Conservation (phyloP, 805 yeast genomes). For the Maudiozyma barnettii region DNA sequence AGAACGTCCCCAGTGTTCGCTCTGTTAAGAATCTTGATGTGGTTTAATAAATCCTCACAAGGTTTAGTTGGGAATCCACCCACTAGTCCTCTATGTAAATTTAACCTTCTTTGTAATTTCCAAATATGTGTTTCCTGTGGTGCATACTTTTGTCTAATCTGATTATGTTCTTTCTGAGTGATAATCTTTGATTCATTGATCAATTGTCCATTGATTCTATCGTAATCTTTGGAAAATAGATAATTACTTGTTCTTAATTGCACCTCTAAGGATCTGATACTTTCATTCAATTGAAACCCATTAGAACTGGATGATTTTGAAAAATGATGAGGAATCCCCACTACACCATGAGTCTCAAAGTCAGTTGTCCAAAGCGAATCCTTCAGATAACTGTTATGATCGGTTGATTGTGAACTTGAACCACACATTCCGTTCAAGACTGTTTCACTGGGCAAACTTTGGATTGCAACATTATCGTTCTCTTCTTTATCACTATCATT, state of each 20-base stretch:
- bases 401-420: neutral
- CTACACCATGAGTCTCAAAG: conserved; percentile 3
- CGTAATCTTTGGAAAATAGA: conserved; percentile 1
- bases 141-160: conserved; percentile 9
- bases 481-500: neutral
- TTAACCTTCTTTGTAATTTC: conserved; percentile 19
- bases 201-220: conserved; percentile 2
- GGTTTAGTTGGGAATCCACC: conserved; percentile 14
- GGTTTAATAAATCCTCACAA: conserved; percentile 17
- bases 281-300: neutral
- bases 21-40: conserved; percentile 17
- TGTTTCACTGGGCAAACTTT: neutral
- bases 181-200: neutral
- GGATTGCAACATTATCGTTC: neutral
- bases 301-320: neutral
- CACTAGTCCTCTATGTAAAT: conserved; percentile 2
- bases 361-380: neutral
- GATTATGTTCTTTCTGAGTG: conserved; percentile 4
- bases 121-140: conserved; percentile 15
- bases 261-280: neutral
- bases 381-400: neutral
- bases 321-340: conserved; percentile 12
- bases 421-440: neutral
- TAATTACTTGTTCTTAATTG: conserved; percentile 1
- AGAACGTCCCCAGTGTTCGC: conserved; percentile 22